Evolutionary conservation across 169 alveolate species (phyloP).

Genomic region (Perkinsus chesapeaki): DNA sequence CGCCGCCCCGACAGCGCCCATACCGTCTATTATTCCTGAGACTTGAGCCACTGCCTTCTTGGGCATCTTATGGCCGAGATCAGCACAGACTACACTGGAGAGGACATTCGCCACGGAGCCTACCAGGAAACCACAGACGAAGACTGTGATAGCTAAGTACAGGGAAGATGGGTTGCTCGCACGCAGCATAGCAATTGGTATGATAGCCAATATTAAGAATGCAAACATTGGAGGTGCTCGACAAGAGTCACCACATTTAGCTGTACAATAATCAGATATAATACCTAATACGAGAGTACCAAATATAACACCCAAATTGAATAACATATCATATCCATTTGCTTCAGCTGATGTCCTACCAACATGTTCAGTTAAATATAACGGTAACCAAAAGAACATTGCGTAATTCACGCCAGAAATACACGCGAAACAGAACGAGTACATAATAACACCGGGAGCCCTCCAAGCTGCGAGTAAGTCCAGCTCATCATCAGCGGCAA

Average conservation of each 20-base stretch:
- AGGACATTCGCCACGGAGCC: background rate
- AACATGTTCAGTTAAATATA: background rate
- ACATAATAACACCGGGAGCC: background rate
- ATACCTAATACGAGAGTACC: background rate
- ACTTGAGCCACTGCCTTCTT: background rate
- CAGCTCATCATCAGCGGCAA: background rate
- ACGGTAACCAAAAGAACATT: background rate
- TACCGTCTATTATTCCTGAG: background rate
- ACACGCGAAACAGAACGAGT: background rate
- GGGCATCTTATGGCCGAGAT: background rate
- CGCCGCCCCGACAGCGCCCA: background rate
- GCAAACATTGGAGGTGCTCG: background rate
- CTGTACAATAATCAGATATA: background rate
- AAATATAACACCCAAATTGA: background rate
- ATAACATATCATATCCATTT: background rate
- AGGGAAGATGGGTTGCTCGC: background rate
- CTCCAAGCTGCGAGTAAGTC: background rate
- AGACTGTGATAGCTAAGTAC: background rate
- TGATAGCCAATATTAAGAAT: background rate
- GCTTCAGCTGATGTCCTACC: background rate
- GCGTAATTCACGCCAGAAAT: background rate
- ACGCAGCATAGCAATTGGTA: background rate
- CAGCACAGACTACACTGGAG: background rate
- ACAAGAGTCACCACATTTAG: background rate
- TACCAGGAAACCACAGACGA: background rate